Evolutionary conservation across 768 basidiomycete genomes (phyloP), one percentile per base, ranked within the genome.

Genomic region (Termitomyces bulborhizus): DNA sequence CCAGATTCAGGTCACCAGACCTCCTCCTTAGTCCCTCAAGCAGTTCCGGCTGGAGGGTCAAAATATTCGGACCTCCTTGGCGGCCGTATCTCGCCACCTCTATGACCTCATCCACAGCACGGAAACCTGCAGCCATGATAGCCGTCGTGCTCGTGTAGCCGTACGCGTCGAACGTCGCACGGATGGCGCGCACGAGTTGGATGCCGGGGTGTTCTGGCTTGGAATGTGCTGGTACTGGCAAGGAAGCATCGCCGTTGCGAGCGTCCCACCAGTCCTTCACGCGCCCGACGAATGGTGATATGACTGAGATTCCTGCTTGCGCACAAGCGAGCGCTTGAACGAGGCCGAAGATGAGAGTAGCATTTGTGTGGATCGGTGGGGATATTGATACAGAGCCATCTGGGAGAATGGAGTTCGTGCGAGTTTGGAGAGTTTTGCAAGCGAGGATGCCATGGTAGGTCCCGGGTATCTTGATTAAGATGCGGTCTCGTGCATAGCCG

Each of bases 221-320:
- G 6, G 60, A 61, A 1, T 34, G 2, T 34, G 15, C 34, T 34
- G 36, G 6, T 16, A 16, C 15, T 15, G 36, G 36, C 15, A 16
- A 15, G 36, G 36, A 37, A 16, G 36, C 15, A 16, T 16, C 42
- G 21, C 53, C 50, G 46, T 12, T 57, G 11, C 45, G 59, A 6
- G 65, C 65, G 21, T 65, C 60, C 66, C 69, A 73, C 70, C 71
- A 73, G 56, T 72, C 72, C 59, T 70, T 70, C 40, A 74, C 71
- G 24, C 71, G 63, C n/a, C 72, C 72, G 9, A 74, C 65, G 62
- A 73, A 73, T 1, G 71, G 70, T 1, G 71, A 73, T 24, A 73
- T 65, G 18, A 73, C 70, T 0, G 67, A 54, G 11, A 66, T 59
- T 7, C 70, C 67, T 0, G 73, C 71, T 49, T 73, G 68, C 0